These are phyloP conservation scores for Chrysoporthe puriensis DNA, from an alignment of 2,329 filamentous ascomycete species.

Conservation along the genomic window DNA sequence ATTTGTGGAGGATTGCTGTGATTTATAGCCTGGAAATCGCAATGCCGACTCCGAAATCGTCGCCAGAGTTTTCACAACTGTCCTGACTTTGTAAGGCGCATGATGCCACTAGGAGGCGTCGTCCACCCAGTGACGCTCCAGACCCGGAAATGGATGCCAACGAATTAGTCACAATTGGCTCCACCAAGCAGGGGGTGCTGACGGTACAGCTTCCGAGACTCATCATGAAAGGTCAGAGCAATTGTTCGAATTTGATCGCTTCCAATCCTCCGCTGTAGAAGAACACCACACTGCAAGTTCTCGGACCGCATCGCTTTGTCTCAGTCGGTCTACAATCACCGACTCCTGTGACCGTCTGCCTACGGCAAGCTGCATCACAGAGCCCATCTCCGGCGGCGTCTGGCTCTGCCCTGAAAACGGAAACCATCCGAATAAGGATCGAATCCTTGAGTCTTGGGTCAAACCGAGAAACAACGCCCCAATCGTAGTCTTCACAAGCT, in stretches of 20 bases:
- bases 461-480: neutral
- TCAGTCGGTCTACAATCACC: neutral
- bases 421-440: neutral
- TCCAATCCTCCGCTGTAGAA: neutral
- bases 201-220: conserved; percentile 11
- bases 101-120: conserved; percentile 5
- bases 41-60: conserved; percentile 8
- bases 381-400: neutral
- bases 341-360: neutral
- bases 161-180: conserved; percentile 12
- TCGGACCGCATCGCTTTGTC: neutral
- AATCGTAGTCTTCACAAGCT: neutral
- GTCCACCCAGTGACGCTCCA: conserved; percentile 8
- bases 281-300: neutral
- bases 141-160: conserved; percentile 1
- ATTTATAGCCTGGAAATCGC: neutral
- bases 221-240: neutral
- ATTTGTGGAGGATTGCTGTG: neutral
- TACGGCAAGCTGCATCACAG: neutral
- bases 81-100: neutral
- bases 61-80: conserved; percentile 6
- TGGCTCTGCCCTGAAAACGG: conserved; percentile 1
- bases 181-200: conserved; percentile 11
- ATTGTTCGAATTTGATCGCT: neutral
- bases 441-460: neutral